These are phyloP conservation scores for Fusarium scirpi DNA, from an alignment of 2,329 filamentous ascomycete genomes.

Conservation along the genomic window DNA sequence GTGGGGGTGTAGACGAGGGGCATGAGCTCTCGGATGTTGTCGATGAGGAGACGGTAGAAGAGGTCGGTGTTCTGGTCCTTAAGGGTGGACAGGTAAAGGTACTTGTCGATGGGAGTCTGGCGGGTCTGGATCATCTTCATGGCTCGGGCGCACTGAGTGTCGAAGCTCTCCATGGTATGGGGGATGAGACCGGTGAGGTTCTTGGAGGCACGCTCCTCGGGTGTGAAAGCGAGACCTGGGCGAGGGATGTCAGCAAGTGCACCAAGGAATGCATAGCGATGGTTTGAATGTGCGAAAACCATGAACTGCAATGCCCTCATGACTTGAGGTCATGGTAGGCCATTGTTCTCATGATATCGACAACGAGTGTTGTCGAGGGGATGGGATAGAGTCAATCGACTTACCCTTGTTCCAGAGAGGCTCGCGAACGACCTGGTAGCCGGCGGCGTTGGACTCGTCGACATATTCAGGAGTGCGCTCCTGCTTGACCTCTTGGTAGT, in stretches of 20 bases:
- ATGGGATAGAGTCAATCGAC: constrained; percentile 32
- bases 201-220: constrained; percentile 71
- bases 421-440: constrained; percentile 72
- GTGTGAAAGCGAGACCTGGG: constrained; percentile 72
- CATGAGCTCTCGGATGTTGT: constrained; percentile 82
- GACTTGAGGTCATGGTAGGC: constrained; percentile 1
- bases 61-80: constrained; percentile 82
- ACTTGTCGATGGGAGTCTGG: constrained; percentile 80
- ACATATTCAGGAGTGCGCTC: constrained; percentile 66
- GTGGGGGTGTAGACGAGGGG: constrained; percentile 89
- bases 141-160: constrained; percentile 73
- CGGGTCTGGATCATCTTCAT: constrained; percentile 80
- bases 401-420: constrained; percentile 75
- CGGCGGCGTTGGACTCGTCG: constrained; percentile 62
- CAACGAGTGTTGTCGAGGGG: constrained; percentile 29
- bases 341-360: constrained; percentile 23
- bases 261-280: background rate
- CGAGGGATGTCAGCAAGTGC: constrained; percentile 23
- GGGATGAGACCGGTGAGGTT: constrained; percentile 75
- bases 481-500: constrained; percentile 68
- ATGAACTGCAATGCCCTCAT: constrained; percentile 4
- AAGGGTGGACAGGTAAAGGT: constrained; percentile 82
- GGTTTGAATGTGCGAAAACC: background rate
- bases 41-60: constrained; percentile 84
- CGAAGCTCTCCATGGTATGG: constrained; percentile 70